Base-by-base conservation (phyloP, 2,329 filamentous ascomycete genomes). In the Arachnomyces sp. region DNA sequence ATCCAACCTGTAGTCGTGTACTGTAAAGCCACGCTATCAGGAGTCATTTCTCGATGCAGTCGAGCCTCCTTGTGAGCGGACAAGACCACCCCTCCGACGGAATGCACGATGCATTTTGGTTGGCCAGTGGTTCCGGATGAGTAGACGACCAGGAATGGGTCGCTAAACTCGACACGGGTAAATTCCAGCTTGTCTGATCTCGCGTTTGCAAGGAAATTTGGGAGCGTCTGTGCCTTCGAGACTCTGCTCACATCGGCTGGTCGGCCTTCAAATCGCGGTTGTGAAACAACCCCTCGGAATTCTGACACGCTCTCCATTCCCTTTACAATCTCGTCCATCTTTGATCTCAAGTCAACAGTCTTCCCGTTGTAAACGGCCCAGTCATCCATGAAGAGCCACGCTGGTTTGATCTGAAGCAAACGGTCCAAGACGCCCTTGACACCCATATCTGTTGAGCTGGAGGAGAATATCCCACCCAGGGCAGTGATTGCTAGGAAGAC, bases 51-150 rank as follows among this genome's bases (percentile, higher is more conserved):
- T 5, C 66, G 59, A 48, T 81, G 75, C 15, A 81, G 53, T 15
- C 56, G 60, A 1, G 65, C 68, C 57, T 93, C 86, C 55, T 89
- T 81, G 31, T 59, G 60, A 2, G 59, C 46, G 28, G 55, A 63
- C 31, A 66, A 44, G 12, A 65, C 39, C 9, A 62, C 56, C 1
- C 63, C 62, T 14, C 63, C 63, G 5, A 61, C 58, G 0, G 78
- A 81, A 58, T 94, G 87, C 2, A 90, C 84, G 47, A 93, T 92
- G 44, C 85, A 88, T 55, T 93, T 93, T 9, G 87, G 87, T 14
- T 76, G 78, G 3, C 87, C 86, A 0, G 87, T 93, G 0, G 86
- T 93, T 2, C 86, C 86, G 1, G 80, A 85, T 0, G 82, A 77
- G 54, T 87, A 93, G 43, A 82, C 84, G 28, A 93, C 74, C 28